Percentiles rank a stretch among this genome's conserved stretches.
These are phyloP conservation scores for Fusarium setosum DNA, from an alignment of 2,329 filamentous ascomycete genomes.

Conservation along the genomic window DNA sequence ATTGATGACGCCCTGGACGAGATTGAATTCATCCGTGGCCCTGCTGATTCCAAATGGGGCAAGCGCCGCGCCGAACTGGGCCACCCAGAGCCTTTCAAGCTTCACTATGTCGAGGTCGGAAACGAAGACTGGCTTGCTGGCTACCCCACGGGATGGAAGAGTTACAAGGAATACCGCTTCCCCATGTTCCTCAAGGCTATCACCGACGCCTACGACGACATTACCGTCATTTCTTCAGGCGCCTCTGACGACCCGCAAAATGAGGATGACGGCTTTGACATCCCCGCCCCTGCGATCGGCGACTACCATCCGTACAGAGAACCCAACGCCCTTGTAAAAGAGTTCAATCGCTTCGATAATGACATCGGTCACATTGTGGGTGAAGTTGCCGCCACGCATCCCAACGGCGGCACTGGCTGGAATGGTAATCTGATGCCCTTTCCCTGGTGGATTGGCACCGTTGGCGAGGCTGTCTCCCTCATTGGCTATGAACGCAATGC, in stretches of 20 bases:
- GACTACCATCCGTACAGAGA: slow-evolving; percentile 65
- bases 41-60: slow-evolving; percentile 65
- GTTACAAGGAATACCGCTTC: slow-evolving; percentile 68
- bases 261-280: slow-evolving; percentile 45
- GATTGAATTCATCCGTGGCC: slow-evolving; percentile 71
- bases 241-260: slow-evolving; percentile 52
- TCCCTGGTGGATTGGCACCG: slow-evolving; percentile 69
- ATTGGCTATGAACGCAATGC: slow-evolving; percentile 74
- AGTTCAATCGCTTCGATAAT: slow-evolving; percentile 67
- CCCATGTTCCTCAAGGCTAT: slow-evolving; percentile 70
- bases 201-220: slow-evolving; percentile 64
- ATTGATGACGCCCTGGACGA: slow-evolving; percentile 71
- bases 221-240: slow-evolving; percentile 65
- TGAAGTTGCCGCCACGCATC: slow-evolving; percentile 63
- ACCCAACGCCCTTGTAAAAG: slow-evolving; percentile 61
- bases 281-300: slow-evolving; percentile 55
- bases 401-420: slow-evolving; percentile 63
- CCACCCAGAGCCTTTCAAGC: slow-evolving; percentile 68
- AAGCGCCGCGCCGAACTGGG: slow-evolving; percentile 68
- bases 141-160: slow-evolving; percentile 57
- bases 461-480: slow-evolving; percentile 74
- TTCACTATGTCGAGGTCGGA: slow-evolving; percentile 73
- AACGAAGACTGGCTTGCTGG: slow-evolving; percentile 74
- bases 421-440: slow-evolving; percentile 57
- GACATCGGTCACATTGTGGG: slow-evolving; percentile 54